Evolutionary conservation across 371 early-diverging fungal species (phyloP).

Genomic region (Sporodiniella umbellata): DNA sequence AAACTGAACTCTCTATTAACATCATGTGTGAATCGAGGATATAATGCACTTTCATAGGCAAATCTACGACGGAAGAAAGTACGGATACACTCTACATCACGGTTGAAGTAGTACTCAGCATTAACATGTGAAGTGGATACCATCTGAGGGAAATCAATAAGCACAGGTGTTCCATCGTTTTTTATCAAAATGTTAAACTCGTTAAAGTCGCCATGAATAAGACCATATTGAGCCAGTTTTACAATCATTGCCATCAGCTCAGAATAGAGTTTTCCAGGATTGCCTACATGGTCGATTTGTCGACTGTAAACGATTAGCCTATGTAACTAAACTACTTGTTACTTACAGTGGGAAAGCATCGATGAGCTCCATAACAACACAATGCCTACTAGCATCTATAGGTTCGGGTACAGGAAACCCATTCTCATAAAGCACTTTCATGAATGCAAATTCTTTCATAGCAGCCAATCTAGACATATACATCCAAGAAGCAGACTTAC

Average conservation of each 20-base stretch:
- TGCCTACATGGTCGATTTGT: conserved; percentile 79
- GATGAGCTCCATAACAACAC: conserved; percentile 96
- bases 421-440: conserved; percentile 88
- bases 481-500: conserved; percentile 95
- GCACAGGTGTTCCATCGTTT: conserved; percentile 77
- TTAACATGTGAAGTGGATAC: conserved; percentile 93
- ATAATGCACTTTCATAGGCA: conserved; percentile 84
- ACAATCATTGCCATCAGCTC: conserved; percentile 94
- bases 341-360: conserved; percentile 90
- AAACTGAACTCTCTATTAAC: conserved; percentile 81
- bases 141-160: conserved; percentile 99
- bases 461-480: conserved; percentile 97
- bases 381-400: conserved; percentile 94
- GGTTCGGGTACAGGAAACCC: conserved; percentile 97
- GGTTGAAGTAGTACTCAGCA: conserved; percentile 96
- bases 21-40: conserved; percentile 86
- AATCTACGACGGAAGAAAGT: conserved; percentile 90
- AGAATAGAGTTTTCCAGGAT: conserved; percentile 92
- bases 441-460: conserved; percentile 96
- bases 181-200: conserved; percentile 98
- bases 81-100: conserved; percentile 98
- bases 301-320: conserved; percentile 42
- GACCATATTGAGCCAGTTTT: conserved; percentile 91
- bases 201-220: conserved; percentile 99
- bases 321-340: too few relatives aligned